Percentiles rank a stretch among this genome's conserved stretches.
These are phyloP conservation scores for Rosa rugosa DNA, from an alignment of 306 rosid genomes.

Conservation along the genomic window DNA sequence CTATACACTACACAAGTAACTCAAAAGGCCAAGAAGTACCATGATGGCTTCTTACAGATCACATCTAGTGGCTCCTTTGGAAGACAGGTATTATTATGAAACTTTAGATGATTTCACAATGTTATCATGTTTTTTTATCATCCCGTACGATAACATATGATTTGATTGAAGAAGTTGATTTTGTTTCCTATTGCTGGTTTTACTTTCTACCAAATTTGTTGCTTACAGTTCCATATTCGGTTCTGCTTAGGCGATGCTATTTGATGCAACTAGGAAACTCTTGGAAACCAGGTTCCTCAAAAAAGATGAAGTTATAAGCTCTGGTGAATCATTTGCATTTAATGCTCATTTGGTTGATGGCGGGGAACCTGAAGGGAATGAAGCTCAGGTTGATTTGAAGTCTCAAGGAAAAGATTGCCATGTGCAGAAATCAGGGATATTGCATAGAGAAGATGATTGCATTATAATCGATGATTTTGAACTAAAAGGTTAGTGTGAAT, in stretches of 20 bases:
- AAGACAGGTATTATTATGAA: slow-evolving; percentile 54
- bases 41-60: slow-evolving; percentile 63
- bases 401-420: slow-evolving; percentile 24
- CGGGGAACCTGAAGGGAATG: slow-evolving; percentile 54
- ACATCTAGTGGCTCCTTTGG: slow-evolving; percentile 48
- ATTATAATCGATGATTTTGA: slow-evolving; percentile 29
- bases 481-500: slow-evolving; percentile 44
- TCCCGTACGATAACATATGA: not conserved
- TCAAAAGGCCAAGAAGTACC: slow-evolving; percentile 67
- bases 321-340: slow-evolving; percentile 52
- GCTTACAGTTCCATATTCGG: slow-evolving; percentile 10
- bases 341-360: slow-evolving; percentile 65
- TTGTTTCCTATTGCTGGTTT: slow-evolving; percentile 19
- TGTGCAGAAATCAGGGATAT: slow-evolving; percentile 33
- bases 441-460: slow-evolving; percentile 30
- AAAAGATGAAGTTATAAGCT: slow-evolving; percentile 55
- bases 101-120: not conserved
- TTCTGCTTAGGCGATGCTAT: slow-evolving; percentile 55
- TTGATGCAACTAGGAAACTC: slow-evolving; percentile 53
- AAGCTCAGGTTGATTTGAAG: slow-evolving; percentile 33
- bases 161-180: not conserved
- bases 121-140: slow-evolving; percentile 9
- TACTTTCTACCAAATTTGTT: slow-evolving; percentile 8
- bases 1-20: slow-evolving; percentile 63
- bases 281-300: slow-evolving; percentile 58